Base-by-base conservation (phyloP, 768 basidiomycete species). In the Phylloporus scabripes region DNA sequence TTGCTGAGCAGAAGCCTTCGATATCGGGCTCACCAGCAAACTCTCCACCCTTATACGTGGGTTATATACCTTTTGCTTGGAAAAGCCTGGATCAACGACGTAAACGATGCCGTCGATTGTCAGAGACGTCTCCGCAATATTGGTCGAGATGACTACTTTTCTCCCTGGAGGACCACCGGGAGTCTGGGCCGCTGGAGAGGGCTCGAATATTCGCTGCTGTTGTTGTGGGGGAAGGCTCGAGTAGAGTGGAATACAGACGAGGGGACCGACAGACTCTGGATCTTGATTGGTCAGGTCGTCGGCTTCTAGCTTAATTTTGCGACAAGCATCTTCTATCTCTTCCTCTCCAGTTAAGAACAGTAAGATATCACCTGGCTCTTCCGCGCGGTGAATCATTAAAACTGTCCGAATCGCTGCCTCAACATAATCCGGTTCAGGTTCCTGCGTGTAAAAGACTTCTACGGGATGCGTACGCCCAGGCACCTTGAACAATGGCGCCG, bases 51-150 rank as follows among this genome's bases (percentile, higher is more conserved):
- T 84, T 51, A 97, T 96, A 26, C 95, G 80, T 0, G 95, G 96
- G 65, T 97, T 98, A 74, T 98, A 99, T 42, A 98, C 87, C 64
- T 95, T 97, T 70, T 97, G 95, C 70, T 99, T 95, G 29, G 88
- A 93, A 72, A 98, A 96, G 1, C 93, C 94, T 0, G 94, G 92
- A 62, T 97, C 95, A 40, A 97, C 93, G 49, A 97, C 95, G 60
- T 98, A 99, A n/a, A 99, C 94, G 60, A 99, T 97, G 18, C 95
- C 95, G 57, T 99, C 95, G 50, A 99, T 98, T 3, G 95, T 99
- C 37, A 98, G 71, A 2, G 92, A 95, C 2, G 95, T 98, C 69
- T 99, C 95, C 3, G 96, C 96, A 50, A 98, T 92, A 64, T 98
- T 99, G 24, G 95, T 99, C 8, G 93, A 91, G 1, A 99, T 75